Percentiles rank a stretch among this genome's conserved stretches.
Conservation (phyloP, 305 asterid genomes). For the Fraxinus albicans region DNA sequence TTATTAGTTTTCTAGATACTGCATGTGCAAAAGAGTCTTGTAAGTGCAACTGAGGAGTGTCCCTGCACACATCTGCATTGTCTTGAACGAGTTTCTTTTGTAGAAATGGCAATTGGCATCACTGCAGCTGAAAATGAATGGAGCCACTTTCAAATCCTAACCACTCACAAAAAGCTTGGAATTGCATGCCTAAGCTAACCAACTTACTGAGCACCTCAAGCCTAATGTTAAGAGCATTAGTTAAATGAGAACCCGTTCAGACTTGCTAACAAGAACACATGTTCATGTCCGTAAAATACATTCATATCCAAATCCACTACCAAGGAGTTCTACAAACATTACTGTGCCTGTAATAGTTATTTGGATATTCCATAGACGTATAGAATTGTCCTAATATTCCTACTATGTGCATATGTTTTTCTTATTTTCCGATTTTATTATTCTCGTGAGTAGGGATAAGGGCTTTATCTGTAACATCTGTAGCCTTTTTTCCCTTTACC, state of each 20-base stretch:
- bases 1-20: background rate
- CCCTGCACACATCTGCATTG: background rate
- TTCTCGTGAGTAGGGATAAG: background rate
- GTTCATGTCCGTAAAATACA: background rate
- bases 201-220: background rate
- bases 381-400: background rate
- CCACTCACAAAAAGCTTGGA: background rate
- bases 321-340: background rate
- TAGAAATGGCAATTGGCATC: background rate
- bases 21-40: background rate
- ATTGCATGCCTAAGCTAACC: background rate
- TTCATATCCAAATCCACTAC: background rate
- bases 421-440: background rate
- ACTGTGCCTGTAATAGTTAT: background rate
- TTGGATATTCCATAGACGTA: background rate
- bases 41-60: background rate
- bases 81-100: background rate
- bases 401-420: background rate
- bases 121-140: background rate
- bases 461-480: background rate
- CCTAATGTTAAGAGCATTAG: background rate
- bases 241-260: too few species aligned
- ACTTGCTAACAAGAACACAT: background rate
- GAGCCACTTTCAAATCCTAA: background rate
- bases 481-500: background rate